Percentiles rank a stretch among this genome's conserved stretches.
Evolutionary conservation across 257 asterid species (phyloP).

Genomic region (Catharanthus roseus): DNA sequence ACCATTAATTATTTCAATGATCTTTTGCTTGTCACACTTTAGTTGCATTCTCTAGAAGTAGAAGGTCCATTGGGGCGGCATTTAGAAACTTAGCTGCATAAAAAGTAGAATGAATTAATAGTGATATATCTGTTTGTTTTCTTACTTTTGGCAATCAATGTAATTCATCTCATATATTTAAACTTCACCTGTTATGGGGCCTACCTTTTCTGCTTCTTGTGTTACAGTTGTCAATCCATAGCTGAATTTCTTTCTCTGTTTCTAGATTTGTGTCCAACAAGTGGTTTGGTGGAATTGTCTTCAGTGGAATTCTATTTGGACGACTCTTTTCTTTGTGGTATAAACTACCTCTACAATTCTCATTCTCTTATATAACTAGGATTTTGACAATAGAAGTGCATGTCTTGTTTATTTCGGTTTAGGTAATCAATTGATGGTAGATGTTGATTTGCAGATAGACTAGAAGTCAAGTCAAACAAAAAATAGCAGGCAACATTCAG

Average conservation of each 20-base stretch:
- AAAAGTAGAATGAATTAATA: neutral
- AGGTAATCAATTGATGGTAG: neutral
- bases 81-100: neutral
- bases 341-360: neutral
- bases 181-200: neutral
- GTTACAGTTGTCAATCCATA: neutral
- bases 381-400: neutral
- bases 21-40: neutral
- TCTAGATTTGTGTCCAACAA: conserved; percentile 78
- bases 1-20: neutral
- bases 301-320: conserved; percentile 52
- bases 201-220: neutral
- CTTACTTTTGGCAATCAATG: neutral
- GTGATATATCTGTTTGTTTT: neutral
- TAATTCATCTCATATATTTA: neutral
- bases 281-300: conserved; percentile 89
- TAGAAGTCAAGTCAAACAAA: neutral
- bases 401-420: neutral
- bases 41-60: neutral
- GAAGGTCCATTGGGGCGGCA: neutral
- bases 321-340: conserved; percentile 19
- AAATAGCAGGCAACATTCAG: neutral
- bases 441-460: neutral
- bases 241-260: conserved; percentile 2
- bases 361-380: neutral